A percentile compares a stretch with the other conserved stretches of the same genome.
Conservation (phyloP, 805 yeast genomes). For the Myxozyma melibiosi region DNA sequence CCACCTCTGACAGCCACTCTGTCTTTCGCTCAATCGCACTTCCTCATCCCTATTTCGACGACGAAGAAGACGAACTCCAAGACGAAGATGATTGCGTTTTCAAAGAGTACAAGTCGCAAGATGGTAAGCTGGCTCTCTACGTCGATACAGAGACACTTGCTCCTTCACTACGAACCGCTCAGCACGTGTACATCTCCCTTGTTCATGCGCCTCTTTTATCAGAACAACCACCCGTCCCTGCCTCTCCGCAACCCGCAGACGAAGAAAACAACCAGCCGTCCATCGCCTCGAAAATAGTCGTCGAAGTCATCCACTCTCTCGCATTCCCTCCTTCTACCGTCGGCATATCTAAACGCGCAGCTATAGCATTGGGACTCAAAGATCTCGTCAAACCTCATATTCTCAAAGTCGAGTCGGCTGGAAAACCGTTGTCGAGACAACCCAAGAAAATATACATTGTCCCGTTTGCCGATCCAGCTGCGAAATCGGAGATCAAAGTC, state of each 20-base stretch:
- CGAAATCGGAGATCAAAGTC: not conserved
- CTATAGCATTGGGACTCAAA: constrained; percentile 56
- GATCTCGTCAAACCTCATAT: not conserved
- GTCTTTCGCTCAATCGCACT: constrained; percentile 44
- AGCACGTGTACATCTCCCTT: constrained; percentile 41
- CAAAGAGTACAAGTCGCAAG: not conserved
- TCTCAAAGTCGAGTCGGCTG: constrained; percentile 53
- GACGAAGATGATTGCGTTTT: too few species aligned
- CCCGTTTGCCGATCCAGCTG: constrained; percentile 51
- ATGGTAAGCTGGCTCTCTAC: constrained; percentile 47
- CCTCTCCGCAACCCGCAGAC: not conserved
- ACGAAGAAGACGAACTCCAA: too few species aligned
- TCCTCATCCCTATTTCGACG: constrained; percentile 51
- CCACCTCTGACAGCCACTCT: not conserved
- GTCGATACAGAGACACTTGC: constrained; percentile 48
- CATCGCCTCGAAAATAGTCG: constrained; percentile 49
- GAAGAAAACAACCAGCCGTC: constrained; percentile 20
- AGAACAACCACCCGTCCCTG: constrained; percentile 7
- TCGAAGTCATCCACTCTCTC: constrained; percentile 50
- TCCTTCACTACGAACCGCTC: constrained; percentile 41
- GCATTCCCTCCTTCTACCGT: constrained; percentile 46
- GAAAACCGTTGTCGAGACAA: constrained; percentile 40
- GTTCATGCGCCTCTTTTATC: constrained; percentile 32
- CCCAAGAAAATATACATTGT: constrained; percentile 52
- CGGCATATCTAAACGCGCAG: constrained; percentile 57